Base-by-base conservation (phyloP, 2,329 filamentous ascomycete species). In the Magnaporthiopsis incrustans region DNA sequence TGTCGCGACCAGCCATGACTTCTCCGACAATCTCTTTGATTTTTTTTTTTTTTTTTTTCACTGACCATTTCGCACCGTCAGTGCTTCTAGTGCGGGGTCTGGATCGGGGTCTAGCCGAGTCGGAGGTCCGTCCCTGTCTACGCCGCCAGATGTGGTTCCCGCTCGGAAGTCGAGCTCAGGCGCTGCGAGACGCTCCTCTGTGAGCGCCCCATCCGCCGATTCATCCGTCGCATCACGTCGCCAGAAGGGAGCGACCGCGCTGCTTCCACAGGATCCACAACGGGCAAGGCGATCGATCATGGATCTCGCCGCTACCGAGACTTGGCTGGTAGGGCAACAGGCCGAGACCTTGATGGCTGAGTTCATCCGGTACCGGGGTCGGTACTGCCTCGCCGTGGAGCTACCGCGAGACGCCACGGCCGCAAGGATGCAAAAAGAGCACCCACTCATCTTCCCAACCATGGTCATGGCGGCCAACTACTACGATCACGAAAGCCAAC, bases 381-480 rank as follows among this genome's bases (percentile, higher is more conserved):
- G 44, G 26, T 27, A 18, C 44, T 62, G 60, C 7, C 60, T 53
- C 44, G n/a, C 27, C 33, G 25, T 62, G 4, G 44, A 27, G 12
- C 25, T 58, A 5, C 30, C 27, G 38, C 33, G 18, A 22, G 38
- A 32, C 30, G n/a, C 27, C 12, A 44, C 12, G 8, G 38, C 11
- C 10, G n/a, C 14, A 32, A 56, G 38, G 11, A 44, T 62, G 38
- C 25, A 38, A 27, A n/a, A 53, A 33, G 60, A 56, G 6, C 26
- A 62, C 30, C 38, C 38, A 12, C 33, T 62, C 11, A 25, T 62
- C n/a, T 62, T 62, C 44, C 38, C 44, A 26, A 26, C 26, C 50
- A 33, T 62, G 26, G 27, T 56, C 15, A 62, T 62, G 60, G 35
- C 38, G 22, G 60, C 25, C 18, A 62, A 38, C 26, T 56, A 53